Base-by-base conservation (phyloP, 2,329 filamentous ascomycete genomes). In the Coniella lustricola region DNA sequence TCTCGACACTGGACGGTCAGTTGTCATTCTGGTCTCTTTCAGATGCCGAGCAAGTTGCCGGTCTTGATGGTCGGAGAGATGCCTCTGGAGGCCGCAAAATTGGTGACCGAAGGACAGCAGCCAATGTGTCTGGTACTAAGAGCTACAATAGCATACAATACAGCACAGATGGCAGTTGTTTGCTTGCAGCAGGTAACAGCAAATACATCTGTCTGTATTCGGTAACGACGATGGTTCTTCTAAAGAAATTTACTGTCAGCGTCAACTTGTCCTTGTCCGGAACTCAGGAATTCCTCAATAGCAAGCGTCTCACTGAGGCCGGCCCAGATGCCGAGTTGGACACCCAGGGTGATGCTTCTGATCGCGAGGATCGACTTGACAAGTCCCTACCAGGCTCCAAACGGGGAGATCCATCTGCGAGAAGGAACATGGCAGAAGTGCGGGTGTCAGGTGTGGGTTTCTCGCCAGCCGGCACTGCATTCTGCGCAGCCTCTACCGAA, bases 181-280 rank as follows among this genome's bases (percentile, higher is more conserved):
- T 98, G 10, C 73, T 98, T 35, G 93, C 91, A 1, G 90, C 82
- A 41, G 93, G 93, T 29, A 95, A 93, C 73, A 96, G 90, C 82
- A 98, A 98, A 70, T 96, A 95, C 66, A 96, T 98, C 45, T 97
- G 93, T 63, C 68, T 98, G 50, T 98, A 98, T 68, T 91, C 94
- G n/a, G 88, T 95, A 29, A 82, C 83, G 50, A 95, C 91, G 1
- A 90, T 93, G 64, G 89, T 93, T 1, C 72, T 98, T 10, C 73
- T 97, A 48, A 95, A 94, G 65, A 96, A 96, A 63, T 98, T 86
- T 62, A 96, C 91, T 2, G 90, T 97, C 60, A 95, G 88, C 58
- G 81, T 95, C 60, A 98, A 98, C 66, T 74, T 96, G n/a, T 95
- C 90, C 2, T 73, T 98, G 3, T 90, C 95, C 17, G 93, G 93